Evolutionary conservation across 2,329 filamentous ascomycete species (phyloP).

Genomic region (Cryphonectria carpinicola): DNA sequence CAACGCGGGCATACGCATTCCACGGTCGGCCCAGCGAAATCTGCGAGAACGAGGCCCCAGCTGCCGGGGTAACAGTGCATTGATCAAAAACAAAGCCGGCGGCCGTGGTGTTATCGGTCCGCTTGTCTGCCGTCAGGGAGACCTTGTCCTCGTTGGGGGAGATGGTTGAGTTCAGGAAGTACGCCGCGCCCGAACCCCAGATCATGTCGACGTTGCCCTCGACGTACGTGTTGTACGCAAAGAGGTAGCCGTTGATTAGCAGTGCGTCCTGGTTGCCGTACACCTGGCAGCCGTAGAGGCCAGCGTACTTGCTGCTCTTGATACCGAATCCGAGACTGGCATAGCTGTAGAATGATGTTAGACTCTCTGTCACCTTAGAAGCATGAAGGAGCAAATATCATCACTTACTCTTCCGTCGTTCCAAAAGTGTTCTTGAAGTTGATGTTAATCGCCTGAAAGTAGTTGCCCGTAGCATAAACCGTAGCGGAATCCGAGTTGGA

Average conservation of each 20-base stretch:
- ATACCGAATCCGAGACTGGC: constrained; percentile 46
- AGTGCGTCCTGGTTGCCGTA: constrained; percentile 45
- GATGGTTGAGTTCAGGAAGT: constrained; percentile 45
- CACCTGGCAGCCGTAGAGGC: constrained; percentile 37
- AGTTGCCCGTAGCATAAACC: constrained; percentile 45
- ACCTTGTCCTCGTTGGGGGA: constrained; percentile 38
- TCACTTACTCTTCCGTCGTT: constrained; percentile 34
- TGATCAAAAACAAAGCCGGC: constrained; percentile 42
- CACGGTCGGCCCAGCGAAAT: constrained; percentile 34
- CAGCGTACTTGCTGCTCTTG: constrained; percentile 44
- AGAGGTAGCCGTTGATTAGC: constrained; percentile 42
- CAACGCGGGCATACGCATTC: constrained; percentile 32
- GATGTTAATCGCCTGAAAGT: constrained; percentile 44
- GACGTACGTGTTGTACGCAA: constrained; percentile 45
- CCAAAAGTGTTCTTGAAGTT: constrained; percentile 45
- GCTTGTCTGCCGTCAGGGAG: constrained; percentile 43
- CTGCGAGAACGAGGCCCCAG: constrained; percentile 30
- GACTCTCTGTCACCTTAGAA: background rate
- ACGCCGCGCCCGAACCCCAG: constrained; percentile 46
- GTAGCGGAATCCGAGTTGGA: constrained; percentile 44
- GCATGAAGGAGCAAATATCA: background rate
- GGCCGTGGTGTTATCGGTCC: constrained; percentile 42
- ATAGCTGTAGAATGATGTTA: constrained; percentile 29
- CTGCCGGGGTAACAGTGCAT: constrained; percentile 37
- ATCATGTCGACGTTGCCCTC: constrained; percentile 49